Conservation (phyloP, 495 filamentous ascomycete genomes). For the Hypoxylon crocopeplum region DNA sequence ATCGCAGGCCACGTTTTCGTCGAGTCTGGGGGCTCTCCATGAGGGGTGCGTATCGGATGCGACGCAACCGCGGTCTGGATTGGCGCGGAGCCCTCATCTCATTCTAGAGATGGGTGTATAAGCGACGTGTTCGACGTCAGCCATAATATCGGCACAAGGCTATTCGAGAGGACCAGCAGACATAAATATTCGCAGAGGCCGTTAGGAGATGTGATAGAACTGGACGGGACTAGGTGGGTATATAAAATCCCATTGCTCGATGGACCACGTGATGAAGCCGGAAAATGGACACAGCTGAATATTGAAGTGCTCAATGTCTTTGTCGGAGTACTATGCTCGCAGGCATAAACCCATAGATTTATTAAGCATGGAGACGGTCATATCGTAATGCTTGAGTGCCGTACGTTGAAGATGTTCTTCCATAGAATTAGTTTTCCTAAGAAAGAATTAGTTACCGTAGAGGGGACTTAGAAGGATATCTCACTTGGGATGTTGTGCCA, state of each 20-base stretch:
- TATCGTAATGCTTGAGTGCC: constrained; percentile 64
- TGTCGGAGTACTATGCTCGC: constrained; percentile 48
- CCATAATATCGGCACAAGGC: background rate
- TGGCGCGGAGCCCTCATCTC: constrained; percentile 22
- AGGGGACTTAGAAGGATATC: background rate
- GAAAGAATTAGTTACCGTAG: constrained; percentile 3
- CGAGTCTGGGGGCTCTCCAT: constrained; percentile 23
- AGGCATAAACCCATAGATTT: constrained; percentile 73
- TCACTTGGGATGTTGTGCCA: constrained; percentile 5
- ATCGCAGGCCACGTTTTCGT: constrained; percentile 20
- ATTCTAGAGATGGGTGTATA: constrained; percentile 8
- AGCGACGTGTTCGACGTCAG: constrained; percentile 8
- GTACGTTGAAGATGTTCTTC: constrained; percentile 23
- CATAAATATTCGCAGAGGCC: constrained; percentile 3
- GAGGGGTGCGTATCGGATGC: constrained; percentile 23
- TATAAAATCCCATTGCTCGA: background rate
- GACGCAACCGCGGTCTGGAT: constrained; percentile 13
- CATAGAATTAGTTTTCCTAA: constrained; percentile 4
- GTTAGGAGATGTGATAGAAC: constrained; percentile 2
- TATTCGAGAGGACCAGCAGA: constrained; percentile 2
- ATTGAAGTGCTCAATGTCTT: background rate
- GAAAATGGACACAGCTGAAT: background rate
- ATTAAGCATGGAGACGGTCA: constrained; percentile 75
- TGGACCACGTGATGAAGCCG: background rate
- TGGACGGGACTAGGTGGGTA: background rate